Conservation (phyloP, 176 grass and related monocot genomes). For the Tillandsia fasciculata region DNA sequence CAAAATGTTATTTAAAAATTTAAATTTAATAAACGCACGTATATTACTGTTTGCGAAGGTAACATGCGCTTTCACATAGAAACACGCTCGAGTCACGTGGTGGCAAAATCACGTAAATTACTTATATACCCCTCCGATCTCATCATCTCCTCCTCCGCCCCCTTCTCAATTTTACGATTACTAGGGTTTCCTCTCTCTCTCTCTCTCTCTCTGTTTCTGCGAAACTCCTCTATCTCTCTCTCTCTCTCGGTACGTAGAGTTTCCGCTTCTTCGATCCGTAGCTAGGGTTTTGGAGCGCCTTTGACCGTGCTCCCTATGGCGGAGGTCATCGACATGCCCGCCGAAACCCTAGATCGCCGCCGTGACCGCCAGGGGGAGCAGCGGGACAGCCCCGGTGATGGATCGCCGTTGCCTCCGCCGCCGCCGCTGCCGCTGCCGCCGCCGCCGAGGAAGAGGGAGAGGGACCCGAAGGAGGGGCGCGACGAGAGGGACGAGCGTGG, state of each 20-base stretch:
- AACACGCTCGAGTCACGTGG: too few relatives aligned
- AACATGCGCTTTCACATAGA: too few relatives aligned
- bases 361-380: conserved; percentile 23
- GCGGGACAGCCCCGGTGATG: conserved; percentile 43
- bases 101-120: too few relatives aligned
- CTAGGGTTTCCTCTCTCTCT: background rate
- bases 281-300: background rate
- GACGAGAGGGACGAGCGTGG: conserved; percentile 12
- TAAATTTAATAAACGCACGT: too few relatives aligned
- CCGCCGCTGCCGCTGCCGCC: conserved; percentile 36
- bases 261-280: background rate
- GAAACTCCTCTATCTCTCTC: background rate
- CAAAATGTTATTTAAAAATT: too few relatives aligned
- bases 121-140: too few relatives aligned
- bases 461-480: conserved; percentile 26
- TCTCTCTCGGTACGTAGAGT: background rate
- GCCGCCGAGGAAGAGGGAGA: conserved; percentile 48
- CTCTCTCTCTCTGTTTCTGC: background rate
- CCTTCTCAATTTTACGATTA: background rate
- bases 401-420: conserved; percentile 33
- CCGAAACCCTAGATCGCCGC: conserved; percentile 41
- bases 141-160: background rate
- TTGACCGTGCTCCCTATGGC: conserved; percentile 43
- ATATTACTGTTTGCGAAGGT: too few relatives aligned
- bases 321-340: conserved; percentile 63